These are phyloP conservation scores for Lantana camara DNA, from an alignment of 257 asterid genomes.

Conservation along the genomic window DNA sequence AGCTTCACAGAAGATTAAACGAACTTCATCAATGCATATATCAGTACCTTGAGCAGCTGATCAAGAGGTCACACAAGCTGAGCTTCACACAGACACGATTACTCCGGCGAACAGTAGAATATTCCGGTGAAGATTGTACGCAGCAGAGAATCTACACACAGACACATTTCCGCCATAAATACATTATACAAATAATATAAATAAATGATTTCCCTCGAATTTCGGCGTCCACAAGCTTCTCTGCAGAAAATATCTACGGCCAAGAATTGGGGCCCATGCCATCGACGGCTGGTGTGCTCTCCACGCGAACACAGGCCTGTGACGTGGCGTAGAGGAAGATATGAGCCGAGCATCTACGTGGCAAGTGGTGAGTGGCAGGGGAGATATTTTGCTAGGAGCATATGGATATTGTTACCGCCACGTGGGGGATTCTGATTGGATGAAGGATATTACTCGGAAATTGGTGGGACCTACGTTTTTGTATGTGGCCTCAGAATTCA, in stretches of 20 bases:
- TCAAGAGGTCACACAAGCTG: background rate
- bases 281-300: conserved; percentile 25
- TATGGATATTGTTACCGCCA: conserved; percentile 24
- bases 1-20: background rate
- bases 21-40: background rate
- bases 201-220: conserved; percentile 26
- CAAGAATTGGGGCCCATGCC: background rate
- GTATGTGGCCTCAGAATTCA: conserved; percentile 11
- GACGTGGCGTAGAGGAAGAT: conserved; percentile 40
- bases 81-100: background rate
- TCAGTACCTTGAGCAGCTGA: conserved; percentile 26
- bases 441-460: background rate
- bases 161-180: conserved; percentile 14
- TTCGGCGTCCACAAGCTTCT: conserved; percentile 44
- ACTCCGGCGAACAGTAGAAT: conserved; percentile 12
- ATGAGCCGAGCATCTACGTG: conserved; percentile 29
- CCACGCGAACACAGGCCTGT: conserved; percentile 27
- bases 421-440: conserved; percentile 23
- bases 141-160: conserved; percentile 17
- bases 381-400: conserved; percentile 15
- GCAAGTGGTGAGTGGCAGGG: too few relatives aligned
- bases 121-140: conserved; percentile 30
- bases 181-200: background rate
- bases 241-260: conserved; percentile 28
- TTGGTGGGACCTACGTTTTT: conserved; percentile 18